phyloP scores from a whole-genome alignment of 495 filamentous ascomycete genomes.

The Achaetomiella virescens region DNA sequence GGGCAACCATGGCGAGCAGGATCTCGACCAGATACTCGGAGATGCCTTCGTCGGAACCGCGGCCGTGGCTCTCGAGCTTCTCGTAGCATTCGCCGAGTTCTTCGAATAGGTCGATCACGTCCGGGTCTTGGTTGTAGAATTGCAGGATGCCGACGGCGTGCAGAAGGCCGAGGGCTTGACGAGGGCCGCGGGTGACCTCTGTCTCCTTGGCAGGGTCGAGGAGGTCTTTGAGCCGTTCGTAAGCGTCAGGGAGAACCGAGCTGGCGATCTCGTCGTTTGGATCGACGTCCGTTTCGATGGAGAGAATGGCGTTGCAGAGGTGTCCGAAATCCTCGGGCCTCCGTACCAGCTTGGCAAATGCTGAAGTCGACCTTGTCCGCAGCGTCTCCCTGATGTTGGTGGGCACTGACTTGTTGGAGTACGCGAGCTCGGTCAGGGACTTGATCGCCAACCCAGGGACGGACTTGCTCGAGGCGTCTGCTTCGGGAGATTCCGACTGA shows the following conservation, averaged over 20 bases:
- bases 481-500: constrained; percentile 12
- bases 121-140: constrained; percentile 80
- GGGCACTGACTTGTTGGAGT: constrained; percentile 48
- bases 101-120: constrained; percentile 51
- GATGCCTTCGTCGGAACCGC: constrained; percentile 44
- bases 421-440: constrained; percentile 43
- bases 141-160: constrained; percentile 83
- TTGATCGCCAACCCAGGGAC: constrained; percentile 36
- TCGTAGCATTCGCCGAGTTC: constrained; percentile 48
- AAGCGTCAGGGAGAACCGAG: constrained; percentile 53
- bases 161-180: constrained; percentile 66
- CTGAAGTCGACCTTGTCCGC: constrained; percentile 54
- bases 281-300: constrained; percentile 48
- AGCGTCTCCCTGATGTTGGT: constrained; percentile 61
- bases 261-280: constrained; percentile 51
- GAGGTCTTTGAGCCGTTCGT: constrained; percentile 61
- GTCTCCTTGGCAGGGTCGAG: constrained; percentile 52
- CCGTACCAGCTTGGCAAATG: constrained; percentile 63
- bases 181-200: constrained; percentile 30
- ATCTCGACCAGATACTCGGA: constrained; percentile 80
- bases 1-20: constrained; percentile 78
- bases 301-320: constrained; percentile 43
- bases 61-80: constrained; percentile 37
- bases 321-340: constrained; percentile 49
- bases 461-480: constrained; percentile 22